Percentiles rank a stretch among this genome's conserved stretches.
These are phyloP conservation scores for Hypoxylon sp. DNA, from an alignment of 2,329 filamentous ascomycete species.

Conservation along the genomic window DNA sequence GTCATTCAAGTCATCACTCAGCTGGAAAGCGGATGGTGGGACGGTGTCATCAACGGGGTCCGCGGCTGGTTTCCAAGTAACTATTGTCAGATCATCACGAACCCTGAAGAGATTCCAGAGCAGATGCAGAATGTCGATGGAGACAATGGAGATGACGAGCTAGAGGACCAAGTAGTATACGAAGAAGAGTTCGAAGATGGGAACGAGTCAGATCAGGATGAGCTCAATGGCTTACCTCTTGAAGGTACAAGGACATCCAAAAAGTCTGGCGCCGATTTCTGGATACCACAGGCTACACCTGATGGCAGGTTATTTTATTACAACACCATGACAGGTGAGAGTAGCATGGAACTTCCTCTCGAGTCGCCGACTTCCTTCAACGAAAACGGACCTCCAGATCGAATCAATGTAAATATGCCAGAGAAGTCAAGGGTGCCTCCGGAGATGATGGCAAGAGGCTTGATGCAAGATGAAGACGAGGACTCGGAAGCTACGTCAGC, in stretches of 20 bases:
- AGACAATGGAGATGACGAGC: slow-evolving; percentile 71
- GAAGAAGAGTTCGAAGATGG: slow-evolving; percentile 77
- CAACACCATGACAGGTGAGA: slow-evolving; percentile 96
- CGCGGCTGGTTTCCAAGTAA: slow-evolving; percentile 99
- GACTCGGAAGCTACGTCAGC: slow-evolving; percentile 88
- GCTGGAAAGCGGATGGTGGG: slow-evolving; percentile 99
- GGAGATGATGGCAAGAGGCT: slow-evolving; percentile 89
- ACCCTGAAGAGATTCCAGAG: slow-evolving; percentile 78
- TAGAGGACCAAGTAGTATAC: slow-evolving; percentile 74
- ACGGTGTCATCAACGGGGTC: slow-evolving; percentile 96
- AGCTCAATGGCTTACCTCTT: slow-evolving; percentile 72
- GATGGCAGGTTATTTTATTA: slow-evolving; percentile 97
- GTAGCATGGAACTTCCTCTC: slow-evolving; percentile 92
- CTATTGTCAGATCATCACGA: slow-evolving; percentile 90
- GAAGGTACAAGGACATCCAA: slow-evolving; percentile 69
- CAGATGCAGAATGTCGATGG: slow-evolving; percentile 67
- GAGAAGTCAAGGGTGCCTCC: slow-evolving; percentile 90
- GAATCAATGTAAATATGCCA: slow-evolving; percentile 88
- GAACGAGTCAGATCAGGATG: slow-evolving; percentile 72
- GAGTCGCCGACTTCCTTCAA: slow-evolving; percentile 86
- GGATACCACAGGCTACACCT: slow-evolving; percentile 96
- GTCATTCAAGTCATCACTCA: slow-evolving; percentile 99
- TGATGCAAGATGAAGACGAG: slow-evolving; percentile 87
- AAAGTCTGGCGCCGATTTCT: slow-evolving; percentile 91
- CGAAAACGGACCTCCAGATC: slow-evolving; percentile 88